Evolutionary conservation across 164 flowering plant genomes (phyloP).

Genomic region (Vitis amurensis): DNA sequence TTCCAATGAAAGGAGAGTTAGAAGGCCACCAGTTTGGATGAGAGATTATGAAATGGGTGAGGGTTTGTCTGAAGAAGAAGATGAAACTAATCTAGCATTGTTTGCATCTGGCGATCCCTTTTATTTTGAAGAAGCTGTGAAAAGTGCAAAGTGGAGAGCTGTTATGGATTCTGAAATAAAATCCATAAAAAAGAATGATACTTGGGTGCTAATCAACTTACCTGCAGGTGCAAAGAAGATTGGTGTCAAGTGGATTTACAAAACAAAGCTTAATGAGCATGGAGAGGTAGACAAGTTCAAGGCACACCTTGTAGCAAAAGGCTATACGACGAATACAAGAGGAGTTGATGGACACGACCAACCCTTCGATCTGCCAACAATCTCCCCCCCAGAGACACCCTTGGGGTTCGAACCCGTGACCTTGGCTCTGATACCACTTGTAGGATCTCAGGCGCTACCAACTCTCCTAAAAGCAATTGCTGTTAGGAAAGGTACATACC

Average conservation of each 20-base stretch:
- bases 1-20: background rate
- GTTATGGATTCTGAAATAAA: background rate
- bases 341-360: too few species aligned
- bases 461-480: too few species aligned
- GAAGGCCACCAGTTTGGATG: background rate
- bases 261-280: background rate
- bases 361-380: too few species aligned
- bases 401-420: too few species aligned
- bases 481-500: too few species aligned
- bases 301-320: too few species aligned
- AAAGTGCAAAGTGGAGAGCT: background rate
- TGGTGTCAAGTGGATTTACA: background rate
- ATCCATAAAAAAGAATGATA: background rate
- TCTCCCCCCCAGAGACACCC: too few species aligned
- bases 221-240: background rate
- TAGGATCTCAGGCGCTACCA: too few species aligned
- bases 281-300: background rate
- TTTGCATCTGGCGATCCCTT: background rate
- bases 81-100: background rate
- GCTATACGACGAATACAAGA: too few species aligned
- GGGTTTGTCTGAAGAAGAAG: background rate
- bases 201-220: background rate
- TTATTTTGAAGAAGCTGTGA: background rate
- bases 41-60: background rate
- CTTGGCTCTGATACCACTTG: too few species aligned